phyloP scores from a whole-genome alignment of 2,329 filamentous ascomycete genomes.

The Cytospora schulzeri region DNA sequence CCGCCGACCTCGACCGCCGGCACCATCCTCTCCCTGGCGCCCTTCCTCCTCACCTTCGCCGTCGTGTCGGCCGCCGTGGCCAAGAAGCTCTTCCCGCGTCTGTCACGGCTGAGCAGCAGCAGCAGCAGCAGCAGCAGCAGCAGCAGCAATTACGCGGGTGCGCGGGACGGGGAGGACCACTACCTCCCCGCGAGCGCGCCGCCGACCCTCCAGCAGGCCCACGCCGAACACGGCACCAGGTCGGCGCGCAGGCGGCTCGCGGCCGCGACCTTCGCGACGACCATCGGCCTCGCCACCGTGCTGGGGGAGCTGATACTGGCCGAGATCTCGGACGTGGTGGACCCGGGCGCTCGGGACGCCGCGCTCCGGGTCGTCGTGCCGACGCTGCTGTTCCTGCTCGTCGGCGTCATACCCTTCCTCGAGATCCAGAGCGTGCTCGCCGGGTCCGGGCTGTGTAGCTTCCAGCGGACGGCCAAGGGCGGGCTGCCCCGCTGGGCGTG shows the following conservation, averaged over 20 bases:
- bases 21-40: constrained; percentile 62
- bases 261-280: constrained; percentile 72
- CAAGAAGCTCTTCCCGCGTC: constrained; percentile 71
- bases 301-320: constrained; percentile 80
- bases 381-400: constrained; percentile 69
- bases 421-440: constrained; percentile 70
- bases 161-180: constrained; percentile 60
- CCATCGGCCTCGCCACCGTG: constrained; percentile 75
- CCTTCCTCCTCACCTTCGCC: constrained; percentile 72
- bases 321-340: constrained; percentile 78
- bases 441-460: constrained; percentile 60
- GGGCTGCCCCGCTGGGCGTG: constrained; percentile 62
- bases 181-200: constrained; percentile 66
- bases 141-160: no score
- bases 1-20: constrained; percentile 47
- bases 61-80: constrained; percentile 64
- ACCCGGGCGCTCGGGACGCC: constrained; percentile 65
- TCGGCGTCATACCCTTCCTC: constrained; percentile 76
- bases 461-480: constrained; percentile 60
- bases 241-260: constrained; percentile 54
- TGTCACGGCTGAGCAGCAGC: constrained; percentile 59
- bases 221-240: constrained; percentile 60
- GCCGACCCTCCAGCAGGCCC: constrained; percentile 57
- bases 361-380: constrained; percentile 72
- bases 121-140: no score